Evolutionary conservation across 768 basidiomycete species (phyloP).

Genomic region (Auriscalpium microsporum): DNA sequence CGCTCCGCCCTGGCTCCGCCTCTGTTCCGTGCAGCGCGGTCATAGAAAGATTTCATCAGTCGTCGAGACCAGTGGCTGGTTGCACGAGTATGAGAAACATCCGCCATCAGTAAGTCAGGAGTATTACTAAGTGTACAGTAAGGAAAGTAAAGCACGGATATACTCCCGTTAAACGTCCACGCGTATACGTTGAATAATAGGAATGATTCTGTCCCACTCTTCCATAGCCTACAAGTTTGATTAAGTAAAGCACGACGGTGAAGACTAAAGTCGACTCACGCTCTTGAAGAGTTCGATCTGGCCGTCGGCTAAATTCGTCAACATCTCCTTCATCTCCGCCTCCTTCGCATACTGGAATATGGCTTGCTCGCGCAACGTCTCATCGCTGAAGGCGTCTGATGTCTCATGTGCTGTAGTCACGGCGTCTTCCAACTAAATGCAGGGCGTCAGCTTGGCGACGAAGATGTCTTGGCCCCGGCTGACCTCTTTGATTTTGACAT

Average conservation of each 20-base stretch:
- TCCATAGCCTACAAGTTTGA: slow-evolving; percentile 66
- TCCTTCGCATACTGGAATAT: slow-evolving; percentile 88
- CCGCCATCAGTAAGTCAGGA: neutral
- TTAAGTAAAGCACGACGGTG: neutral
- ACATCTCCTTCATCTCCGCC: slow-evolving; percentile 94
- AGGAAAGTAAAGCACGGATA: slow-evolving; percentile 8
- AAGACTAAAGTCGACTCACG: slow-evolving; percentile 40
- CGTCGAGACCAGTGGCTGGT: neutral
- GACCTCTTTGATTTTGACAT: slow-evolving; percentile 93
- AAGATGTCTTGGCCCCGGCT: slow-evolving; percentile 7
- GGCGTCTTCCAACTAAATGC: slow-evolving; percentile 80
- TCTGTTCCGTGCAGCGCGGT: neutral
- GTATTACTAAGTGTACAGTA: slow-evolving; percentile 1
- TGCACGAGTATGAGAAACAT: neutral
- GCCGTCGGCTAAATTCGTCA: slow-evolving; percentile 83
- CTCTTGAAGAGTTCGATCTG: slow-evolving; percentile 93
- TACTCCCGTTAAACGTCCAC: slow-evolving; percentile 63
- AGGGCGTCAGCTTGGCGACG: neutral
- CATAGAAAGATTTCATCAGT: no score
- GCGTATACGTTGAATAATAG: slow-evolving; percentile 86
- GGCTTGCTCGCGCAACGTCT: slow-evolving; percentile 84
- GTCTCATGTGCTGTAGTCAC: slow-evolving; percentile 94
- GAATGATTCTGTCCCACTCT: slow-evolving; percentile 94
- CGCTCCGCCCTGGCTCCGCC: neutral
- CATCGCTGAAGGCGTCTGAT: slow-evolving; percentile 92